phyloP scores from a whole-genome alignment of 768 basidiomycete species.

The Naganishia antarctica region DNA sequence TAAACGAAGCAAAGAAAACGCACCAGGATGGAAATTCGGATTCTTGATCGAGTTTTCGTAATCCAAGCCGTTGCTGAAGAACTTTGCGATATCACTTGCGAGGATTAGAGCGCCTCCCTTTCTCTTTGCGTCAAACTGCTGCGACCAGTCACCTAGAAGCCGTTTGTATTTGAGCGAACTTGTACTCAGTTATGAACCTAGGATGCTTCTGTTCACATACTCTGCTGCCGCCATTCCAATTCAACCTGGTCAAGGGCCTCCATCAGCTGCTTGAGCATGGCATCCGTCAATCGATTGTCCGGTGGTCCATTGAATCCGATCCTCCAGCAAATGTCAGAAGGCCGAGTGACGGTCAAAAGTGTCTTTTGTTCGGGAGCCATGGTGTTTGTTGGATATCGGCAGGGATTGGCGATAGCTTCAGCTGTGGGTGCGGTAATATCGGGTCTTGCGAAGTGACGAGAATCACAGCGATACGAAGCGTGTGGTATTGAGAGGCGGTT shows the following conservation, averaged over 20 bases:
- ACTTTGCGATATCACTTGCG: conserved; percentile 41
- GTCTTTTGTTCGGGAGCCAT: conserved; percentile 3
- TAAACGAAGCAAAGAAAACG: conserved; percentile 19
- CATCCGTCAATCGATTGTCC: conserved; percentile 49
- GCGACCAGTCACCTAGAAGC: conserved; percentile 14
- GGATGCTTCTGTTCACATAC: not conserved
- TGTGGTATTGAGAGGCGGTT: no score
- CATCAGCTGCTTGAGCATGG: conserved; percentile 40
- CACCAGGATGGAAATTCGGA: conserved; percentile 47
- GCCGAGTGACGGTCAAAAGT: conserved; percentile 35
- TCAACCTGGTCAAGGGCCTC: conserved; percentile 47
- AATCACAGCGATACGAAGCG: no score
- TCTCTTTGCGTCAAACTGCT: conserved; percentile 29
- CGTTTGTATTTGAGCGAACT: not conserved
- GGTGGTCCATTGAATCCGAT: conserved; percentile 46
- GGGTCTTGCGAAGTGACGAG: no score
- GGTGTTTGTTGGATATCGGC: not conserved
- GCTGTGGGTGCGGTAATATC: not conserved
- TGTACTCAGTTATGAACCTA: not conserved
- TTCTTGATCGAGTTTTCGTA: conserved; percentile 45
- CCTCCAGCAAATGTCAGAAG: conserved; percentile 36
- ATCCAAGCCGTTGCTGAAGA: conserved; percentile 50
- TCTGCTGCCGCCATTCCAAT: conserved; percentile 41
- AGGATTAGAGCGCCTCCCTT: conserved; percentile 44
- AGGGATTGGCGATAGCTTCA: not conserved